Evolutionary conservation across 768 basidiomycete genomes (phyloP).

Genomic region (Porphyrellus cyaneotinctus): DNA sequence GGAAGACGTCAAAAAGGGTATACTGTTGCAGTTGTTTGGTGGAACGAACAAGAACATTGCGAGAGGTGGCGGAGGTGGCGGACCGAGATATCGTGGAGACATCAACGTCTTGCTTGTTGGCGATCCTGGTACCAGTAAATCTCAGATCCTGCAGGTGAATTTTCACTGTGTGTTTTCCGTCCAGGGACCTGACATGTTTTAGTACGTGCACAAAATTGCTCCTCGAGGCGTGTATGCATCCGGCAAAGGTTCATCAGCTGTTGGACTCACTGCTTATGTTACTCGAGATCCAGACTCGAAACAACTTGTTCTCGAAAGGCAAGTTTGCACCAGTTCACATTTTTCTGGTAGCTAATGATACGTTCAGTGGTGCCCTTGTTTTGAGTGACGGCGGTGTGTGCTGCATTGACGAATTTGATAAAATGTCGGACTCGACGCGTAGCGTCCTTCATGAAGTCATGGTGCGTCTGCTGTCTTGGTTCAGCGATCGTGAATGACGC

Average conservation of each 20-base stretch:
- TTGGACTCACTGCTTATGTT: slow-evolving; percentile 97
- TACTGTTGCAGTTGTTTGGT: slow-evolving; percentile 91
- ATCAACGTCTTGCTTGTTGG: slow-evolving; percentile 97
- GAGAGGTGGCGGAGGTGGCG: slow-evolving; percentile 90
- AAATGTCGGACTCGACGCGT: slow-evolving; percentile 96
- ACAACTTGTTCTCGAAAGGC: slow-evolving; percentile 96
- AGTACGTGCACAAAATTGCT: slow-evolving; percentile 99
- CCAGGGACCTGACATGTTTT: neutral
- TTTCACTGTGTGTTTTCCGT: neutral
- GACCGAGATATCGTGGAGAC: slow-evolving; percentile 94
- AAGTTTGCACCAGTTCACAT: slow-evolving; percentile 10
- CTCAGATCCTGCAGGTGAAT: slow-evolving; percentile 85
- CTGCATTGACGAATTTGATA: slow-evolving; percentile 99
- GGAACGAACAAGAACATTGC: slow-evolving; percentile 96
- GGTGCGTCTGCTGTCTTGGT: slow-evolving; percentile 43
- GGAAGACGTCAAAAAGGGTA: slow-evolving; percentile 99
- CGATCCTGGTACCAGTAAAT: slow-evolving; percentile 96
- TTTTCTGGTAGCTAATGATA: slow-evolving; percentile 1
- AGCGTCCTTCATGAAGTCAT: slow-evolving; percentile 99
- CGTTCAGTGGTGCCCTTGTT: slow-evolving; percentile 80
- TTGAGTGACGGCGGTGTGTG: slow-evolving; percentile 95
- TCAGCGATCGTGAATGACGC: neutral
- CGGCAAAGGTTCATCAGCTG: slow-evolving; percentile 97
- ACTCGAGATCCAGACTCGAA: slow-evolving; percentile 98
- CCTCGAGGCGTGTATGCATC: slow-evolving; percentile 97